Conservation (phyloP, 345 rosid species). For the Lumnitzera littorea region DNA sequence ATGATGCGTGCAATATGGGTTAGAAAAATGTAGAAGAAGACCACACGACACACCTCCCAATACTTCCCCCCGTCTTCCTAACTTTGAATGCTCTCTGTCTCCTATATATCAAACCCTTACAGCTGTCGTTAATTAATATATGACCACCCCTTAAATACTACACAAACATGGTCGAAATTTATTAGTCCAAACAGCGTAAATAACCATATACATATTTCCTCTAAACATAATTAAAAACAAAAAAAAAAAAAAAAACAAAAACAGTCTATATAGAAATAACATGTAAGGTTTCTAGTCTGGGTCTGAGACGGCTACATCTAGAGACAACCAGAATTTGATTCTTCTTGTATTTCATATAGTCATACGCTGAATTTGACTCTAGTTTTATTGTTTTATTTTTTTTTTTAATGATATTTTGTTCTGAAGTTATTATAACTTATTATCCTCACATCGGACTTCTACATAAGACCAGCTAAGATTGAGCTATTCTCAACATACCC, state of each 20-base stretch:
- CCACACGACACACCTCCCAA: not conserved
- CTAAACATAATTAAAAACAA: not conserved
- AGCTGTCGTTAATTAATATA: constrained; percentile 1
- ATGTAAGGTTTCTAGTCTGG: not conserved
- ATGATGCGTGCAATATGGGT: too few species aligned
- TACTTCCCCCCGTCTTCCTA: not conserved
- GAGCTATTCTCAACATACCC: constrained; percentile 19
- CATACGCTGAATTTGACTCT: constrained; percentile 2
- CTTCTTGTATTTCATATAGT: not conserved
- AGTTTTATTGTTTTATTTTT: not conserved
- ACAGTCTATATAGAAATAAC: not conserved
- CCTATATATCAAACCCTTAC: not conserved
- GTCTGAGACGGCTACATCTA: constrained; percentile 4
- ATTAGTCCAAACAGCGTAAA: not conserved
- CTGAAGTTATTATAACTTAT: not conserved
- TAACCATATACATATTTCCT: not conserved
- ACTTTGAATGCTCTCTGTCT: constrained; percentile 6
- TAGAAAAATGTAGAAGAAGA: too few species aligned
- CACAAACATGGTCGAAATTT: not conserved
- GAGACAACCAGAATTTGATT: constrained; percentile 2
- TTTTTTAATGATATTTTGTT: not conserved
- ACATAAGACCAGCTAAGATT: constrained; percentile 35
- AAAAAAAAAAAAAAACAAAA: not conserved
- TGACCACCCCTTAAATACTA: too few species aligned
- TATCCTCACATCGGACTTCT: constrained; percentile 17